Conservation (phyloP, 1,284 basidiomycete species). For the Somion occarium region DNA sequence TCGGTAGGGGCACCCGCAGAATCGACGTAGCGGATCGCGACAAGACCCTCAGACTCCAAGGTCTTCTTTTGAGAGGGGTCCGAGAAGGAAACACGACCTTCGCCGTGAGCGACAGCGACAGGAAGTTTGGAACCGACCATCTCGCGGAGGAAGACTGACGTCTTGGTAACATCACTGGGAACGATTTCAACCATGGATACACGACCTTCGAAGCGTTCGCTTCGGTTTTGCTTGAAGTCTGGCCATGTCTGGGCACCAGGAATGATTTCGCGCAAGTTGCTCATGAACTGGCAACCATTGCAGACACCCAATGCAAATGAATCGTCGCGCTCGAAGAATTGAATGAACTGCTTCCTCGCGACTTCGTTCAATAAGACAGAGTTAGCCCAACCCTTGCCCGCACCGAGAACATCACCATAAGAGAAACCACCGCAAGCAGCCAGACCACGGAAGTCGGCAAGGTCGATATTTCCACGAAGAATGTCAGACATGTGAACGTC, state of each 20-base stretch:
- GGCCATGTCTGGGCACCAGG: constrained; percentile 89
- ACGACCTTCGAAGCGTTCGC: constrained; percentile 90
- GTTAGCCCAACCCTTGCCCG: constrained; percentile 97
- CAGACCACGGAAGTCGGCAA: constrained; percentile 78
- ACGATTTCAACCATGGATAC: constrained; percentile 79
- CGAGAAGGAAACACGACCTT: constrained; percentile 80
- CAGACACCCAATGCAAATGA: constrained; percentile 95
- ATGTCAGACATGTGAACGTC: constrained; percentile 99
- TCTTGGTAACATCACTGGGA: constrained; percentile 45
- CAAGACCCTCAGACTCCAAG: constrained; percentile 47
- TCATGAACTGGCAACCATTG: constrained; percentile 98
- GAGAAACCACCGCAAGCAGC: constrained; percentile 98
- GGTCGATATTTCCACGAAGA: constrained; percentile 62
- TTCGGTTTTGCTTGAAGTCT: constrained; percentile 84
- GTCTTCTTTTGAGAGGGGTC: constrained; percentile 34
- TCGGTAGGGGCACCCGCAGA: constrained; percentile 61
- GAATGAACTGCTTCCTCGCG: constrained; percentile 72
- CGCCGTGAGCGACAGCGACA: constrained; percentile 94
- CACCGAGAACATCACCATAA: constrained; percentile 97
- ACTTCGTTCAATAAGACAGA: constrained; percentile 80
- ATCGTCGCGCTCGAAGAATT: constrained; percentile 77
- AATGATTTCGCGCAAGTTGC: constrained; percentile 82
- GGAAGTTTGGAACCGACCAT: constrained; percentile 89
- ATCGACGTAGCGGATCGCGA: constrained; percentile 80
- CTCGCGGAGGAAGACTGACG: constrained; percentile 81